Conservation (phyloP, 495 filamentous ascomycete species). For the Daldinia grandis region DNA sequence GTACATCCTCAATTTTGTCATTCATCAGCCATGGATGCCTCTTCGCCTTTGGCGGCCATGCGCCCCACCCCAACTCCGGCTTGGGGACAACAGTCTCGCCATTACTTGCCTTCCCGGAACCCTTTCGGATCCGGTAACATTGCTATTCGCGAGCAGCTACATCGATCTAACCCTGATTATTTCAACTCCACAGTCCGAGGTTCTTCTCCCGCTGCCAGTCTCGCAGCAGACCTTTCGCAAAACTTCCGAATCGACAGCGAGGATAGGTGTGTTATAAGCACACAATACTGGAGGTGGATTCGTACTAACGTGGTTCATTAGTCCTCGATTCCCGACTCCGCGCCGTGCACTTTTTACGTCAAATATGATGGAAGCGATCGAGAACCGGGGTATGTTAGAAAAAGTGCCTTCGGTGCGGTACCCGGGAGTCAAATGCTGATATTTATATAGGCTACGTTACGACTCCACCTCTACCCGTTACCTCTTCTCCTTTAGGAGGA, state of each 20-base stretch:
- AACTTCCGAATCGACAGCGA: slow-evolving; percentile 90
- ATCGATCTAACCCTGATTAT: slow-evolving; percentile 68
- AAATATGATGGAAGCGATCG: slow-evolving; percentile 63
- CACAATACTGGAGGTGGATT: slow-evolving; percentile 17
- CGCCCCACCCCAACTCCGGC: slow-evolving; percentile 73
- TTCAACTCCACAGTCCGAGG: slow-evolving; percentile 78
- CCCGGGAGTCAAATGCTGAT: slow-evolving; percentile 14
- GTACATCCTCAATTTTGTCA: slow-evolving; percentile 22
- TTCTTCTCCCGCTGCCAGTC: slow-evolving; percentile 87
- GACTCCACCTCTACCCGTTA: slow-evolving; percentile 83
- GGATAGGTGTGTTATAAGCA: slow-evolving; percentile 70
- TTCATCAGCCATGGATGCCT: slow-evolving; percentile 76
- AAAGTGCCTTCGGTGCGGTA: not conserved
- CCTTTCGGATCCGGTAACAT: slow-evolving; percentile 68
- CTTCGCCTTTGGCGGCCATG: slow-evolving; percentile 94
- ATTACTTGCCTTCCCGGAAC: slow-evolving; percentile 58
- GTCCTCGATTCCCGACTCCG: slow-evolving; percentile 90
- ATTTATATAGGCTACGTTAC: slow-evolving; percentile 69
- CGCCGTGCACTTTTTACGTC: slow-evolving; percentile 92
- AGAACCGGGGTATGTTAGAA: slow-evolving; percentile 72
- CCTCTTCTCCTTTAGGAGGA: slow-evolving; percentile 76
- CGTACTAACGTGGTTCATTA: slow-evolving; percentile 54
- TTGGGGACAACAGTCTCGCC: slow-evolving; percentile 57
- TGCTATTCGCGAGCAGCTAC: slow-evolving; percentile 72
- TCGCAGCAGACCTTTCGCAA: slow-evolving; percentile 93